Percentiles rank a stretch among this genome's conserved stretches.
Evolutionary conservation across 2,329 filamentous ascomycete genomes (phyloP).

Genomic region (Aureobasidium pullulans): DNA sequence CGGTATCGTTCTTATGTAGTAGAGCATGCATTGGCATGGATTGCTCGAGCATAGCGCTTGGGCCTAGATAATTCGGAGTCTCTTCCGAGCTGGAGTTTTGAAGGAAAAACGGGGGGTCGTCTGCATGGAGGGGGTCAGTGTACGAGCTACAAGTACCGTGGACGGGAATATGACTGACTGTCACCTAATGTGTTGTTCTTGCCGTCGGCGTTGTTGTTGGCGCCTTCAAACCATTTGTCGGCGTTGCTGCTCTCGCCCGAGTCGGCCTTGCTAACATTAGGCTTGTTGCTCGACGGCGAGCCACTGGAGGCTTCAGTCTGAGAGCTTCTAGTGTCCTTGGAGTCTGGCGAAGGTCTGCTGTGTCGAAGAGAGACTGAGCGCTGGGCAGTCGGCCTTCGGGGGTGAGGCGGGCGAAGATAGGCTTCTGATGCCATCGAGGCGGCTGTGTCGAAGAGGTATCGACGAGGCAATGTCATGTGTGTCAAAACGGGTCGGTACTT

Average conservation of each 20-base stretch:
- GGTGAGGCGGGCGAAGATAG: conserved; percentile 21
- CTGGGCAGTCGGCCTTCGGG: conserved; percentile 38
- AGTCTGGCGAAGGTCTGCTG: conserved; percentile 16
- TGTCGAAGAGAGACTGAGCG: conserved; percentile 40
- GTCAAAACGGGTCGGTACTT: background rate
- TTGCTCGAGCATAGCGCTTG: background rate
- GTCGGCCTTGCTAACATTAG: conserved; percentile 32
- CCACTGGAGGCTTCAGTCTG: conserved; percentile 18
- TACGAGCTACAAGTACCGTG: background rate
- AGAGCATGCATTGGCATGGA: conserved; percentile 26
- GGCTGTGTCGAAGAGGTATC: background rate
- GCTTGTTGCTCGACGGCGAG: conserved; percentile 35
- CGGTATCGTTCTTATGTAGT: conserved; percentile 25
- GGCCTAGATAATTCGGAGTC: conserved; percentile 19
- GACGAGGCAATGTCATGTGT: background rate
- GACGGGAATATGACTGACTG: conserved; percentile 25
- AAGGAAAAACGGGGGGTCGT: conserved; percentile 38
- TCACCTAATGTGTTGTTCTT: conserved; percentile 32
- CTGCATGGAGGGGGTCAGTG: conserved; percentile 19
- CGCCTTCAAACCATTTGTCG: conserved; percentile 45
- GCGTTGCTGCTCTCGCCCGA: conserved; percentile 46
- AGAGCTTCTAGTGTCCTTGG: conserved; percentile 8
- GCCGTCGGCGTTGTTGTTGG: conserved; percentile 40
- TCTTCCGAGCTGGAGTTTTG: conserved; percentile 33
- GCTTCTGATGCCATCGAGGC: background rate